Evolutionary conservation across 768 basidiomycete genomes (phyloP), one percentile per base, ranked within the genome.

Genomic region (Coprinopsis sp.): DNA sequence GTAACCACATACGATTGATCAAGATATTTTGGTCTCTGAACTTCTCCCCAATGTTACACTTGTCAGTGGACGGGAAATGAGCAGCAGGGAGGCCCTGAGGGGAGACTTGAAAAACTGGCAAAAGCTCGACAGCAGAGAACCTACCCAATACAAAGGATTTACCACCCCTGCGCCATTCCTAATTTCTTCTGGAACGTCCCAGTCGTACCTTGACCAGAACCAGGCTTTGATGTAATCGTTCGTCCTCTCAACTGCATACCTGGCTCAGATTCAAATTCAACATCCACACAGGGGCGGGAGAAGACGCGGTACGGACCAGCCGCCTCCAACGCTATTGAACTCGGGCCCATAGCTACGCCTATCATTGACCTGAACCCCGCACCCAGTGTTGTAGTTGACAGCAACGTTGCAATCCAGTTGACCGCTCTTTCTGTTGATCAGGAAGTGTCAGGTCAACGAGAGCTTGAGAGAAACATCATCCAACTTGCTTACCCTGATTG

Each of bases 11-110:
- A 71, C 72, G 56, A 53, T 87, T 79, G 54, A 88, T 81, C 51
- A 86, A 67, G 46, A 86, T 85, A 50, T 78, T 80, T 56, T 85
- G 75, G 1, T 68, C 51, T 8, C 71, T 65, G 53, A 87, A 80
- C 47, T 79, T 65, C 38, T 68, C 64, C 37, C 66, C 50, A 36
- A 90, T 70, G 50, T 82, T 64, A 57, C 86, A 90, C 40, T 16
- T 13, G 1, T 67, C 62, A 2, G 66, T 73, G 54, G 67, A 72
- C 8, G 84, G 83, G 65, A 85, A 88, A 57, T 67, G 71, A 18
- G 84, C 86, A 1, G 61, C 55, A 3, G 84, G 84, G 0, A 62
- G 72, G 7, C 84, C 82, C 44, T 50, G 19, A 13, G 19, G 11
- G 10, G 13, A 14, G 6, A 21, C 8, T n/a, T 33, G 6, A 8